A percentile compares a stretch with the other conserved stretches of the same genome.
Conservation (phyloP, 208 protist genomes). For the Naegleria fowleri region DNA sequence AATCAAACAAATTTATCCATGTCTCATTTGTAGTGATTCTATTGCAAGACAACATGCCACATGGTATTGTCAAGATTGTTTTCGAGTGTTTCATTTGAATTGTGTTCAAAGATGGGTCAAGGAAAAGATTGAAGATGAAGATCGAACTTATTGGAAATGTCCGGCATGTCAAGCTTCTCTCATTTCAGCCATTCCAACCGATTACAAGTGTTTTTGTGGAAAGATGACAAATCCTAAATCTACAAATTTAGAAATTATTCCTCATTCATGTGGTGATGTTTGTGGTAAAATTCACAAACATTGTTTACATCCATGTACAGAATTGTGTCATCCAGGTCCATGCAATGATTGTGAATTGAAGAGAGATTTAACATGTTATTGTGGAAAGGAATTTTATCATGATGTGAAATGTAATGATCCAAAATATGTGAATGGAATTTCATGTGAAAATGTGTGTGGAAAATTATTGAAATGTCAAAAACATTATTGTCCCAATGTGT, state of each 20-base stretch:
- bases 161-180: not conserved
- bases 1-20: not conserved
- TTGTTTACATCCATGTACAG: not conserved
- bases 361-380: not conserved
- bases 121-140: not conserved
- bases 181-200: not conserved
- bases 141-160: not conserved
- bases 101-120: conserved; percentile 1
- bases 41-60: not conserved
- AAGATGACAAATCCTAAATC: not conserved
- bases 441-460: not conserved
- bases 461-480: not conserved
- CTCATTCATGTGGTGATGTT: not conserved
- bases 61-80: conserved; percentile 12
- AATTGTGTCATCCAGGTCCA: conserved; percentile 5
- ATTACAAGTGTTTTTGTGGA: conserved; percentile 12
- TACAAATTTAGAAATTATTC: not conserved
- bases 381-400: not conserved
- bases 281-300: not conserved
- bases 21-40: not conserved
- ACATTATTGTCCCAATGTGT: not conserved
- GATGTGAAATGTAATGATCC: not conserved
- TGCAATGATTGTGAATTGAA: not conserved
- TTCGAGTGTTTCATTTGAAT: not conserved
- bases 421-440: not conserved